These are phyloP conservation scores for Aspergillus jensenii DNA, from an alignment of 2,329 filamentous ascomycete species.

Conservation along the genomic window DNA sequence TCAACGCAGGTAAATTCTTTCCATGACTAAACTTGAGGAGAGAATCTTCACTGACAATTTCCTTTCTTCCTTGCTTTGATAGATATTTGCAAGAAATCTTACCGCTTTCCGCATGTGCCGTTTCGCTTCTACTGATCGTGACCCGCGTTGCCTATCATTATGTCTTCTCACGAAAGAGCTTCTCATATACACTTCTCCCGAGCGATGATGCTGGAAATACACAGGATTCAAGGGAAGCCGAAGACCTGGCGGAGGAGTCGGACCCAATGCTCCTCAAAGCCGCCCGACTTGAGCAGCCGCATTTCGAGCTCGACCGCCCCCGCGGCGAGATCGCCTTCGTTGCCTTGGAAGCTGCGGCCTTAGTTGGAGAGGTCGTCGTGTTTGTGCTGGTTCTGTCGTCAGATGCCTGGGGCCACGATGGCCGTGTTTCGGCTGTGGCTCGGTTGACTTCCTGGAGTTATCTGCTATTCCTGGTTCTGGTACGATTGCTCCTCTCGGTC, in stretches of 20 bases:
- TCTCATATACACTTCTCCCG: constrained; percentile 56
- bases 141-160: constrained; percentile 58
- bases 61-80: not conserved
- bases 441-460: constrained; percentile 79
- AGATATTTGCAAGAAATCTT: constrained; percentile 80
- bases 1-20: constrained; percentile 51
- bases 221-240: constrained; percentile 55
- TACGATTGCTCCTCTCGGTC: constrained; percentile 67
- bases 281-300: constrained; percentile 48
- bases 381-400: constrained; percentile 66
- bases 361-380: constrained; percentile 69
- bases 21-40: not conserved
- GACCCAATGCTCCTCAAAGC: constrained; percentile 57
- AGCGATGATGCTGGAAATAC: constrained; percentile 42
- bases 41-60: not conserved
- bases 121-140: constrained; percentile 69
- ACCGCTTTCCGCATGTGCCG: constrained; percentile 67
- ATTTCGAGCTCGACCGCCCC: constrained; percentile 70
- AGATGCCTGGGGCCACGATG: constrained; percentile 58
- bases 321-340: constrained; percentile 70
- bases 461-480: constrained; percentile 68
- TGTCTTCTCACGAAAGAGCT: constrained; percentile 52
- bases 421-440: constrained; percentile 61
- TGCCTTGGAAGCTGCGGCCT: constrained; percentile 70
- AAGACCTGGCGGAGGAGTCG: constrained; percentile 50